A percentile compares a stretch with the other conserved stretches of the same genome.
phyloP scores from a whole-genome alignment of 306 rosid species.

The Morella rubra region DNA sequence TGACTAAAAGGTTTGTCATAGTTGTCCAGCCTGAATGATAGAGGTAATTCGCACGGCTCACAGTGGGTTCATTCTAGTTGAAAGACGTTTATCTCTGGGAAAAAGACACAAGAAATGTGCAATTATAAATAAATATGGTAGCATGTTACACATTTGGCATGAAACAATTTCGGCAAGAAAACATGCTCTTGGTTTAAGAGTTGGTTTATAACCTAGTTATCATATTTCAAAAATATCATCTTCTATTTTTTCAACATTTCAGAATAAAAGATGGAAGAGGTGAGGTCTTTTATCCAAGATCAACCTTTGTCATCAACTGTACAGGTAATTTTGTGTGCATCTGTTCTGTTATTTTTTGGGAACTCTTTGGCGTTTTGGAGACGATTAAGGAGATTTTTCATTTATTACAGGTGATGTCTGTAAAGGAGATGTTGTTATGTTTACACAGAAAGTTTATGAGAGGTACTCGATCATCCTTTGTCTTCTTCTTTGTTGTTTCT shows the following conservation, averaged over 20 bases:
- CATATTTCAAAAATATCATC: neutral
- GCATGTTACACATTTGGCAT: neutral
- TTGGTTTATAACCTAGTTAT: neutral
- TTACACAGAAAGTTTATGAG: slow-evolving; percentile 68
- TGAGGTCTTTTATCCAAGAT: slow-evolving; percentile 57
- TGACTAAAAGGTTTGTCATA: neutral
- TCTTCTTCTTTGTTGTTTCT: slow-evolving; percentile 18
- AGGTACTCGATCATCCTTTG: slow-evolving; percentile 35
- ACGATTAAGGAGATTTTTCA: slow-evolving; percentile 7
- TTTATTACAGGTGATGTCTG: slow-evolving; percentile 76
- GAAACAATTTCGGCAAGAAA: neutral
- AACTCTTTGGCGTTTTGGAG: slow-evolving; percentile 21
- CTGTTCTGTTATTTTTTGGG: slow-evolving; percentile 9
- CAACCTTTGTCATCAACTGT: slow-evolving; percentile 63
- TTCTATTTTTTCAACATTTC: slow-evolving; percentile 9
- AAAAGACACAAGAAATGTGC: neutral
- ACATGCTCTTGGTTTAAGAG: neutral
- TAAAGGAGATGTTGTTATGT: slow-evolving; percentile 73
- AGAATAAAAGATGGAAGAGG: slow-evolving; percentile 63
- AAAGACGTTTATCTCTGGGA: too few relatives aligned
- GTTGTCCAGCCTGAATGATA: neutral
- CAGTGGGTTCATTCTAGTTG: too few relatives aligned
- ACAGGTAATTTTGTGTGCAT: slow-evolving; percentile 46
- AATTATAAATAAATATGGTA: neutral
- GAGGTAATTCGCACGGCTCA: too few relatives aligned